phyloP scores from a whole-genome alignment of 768 basidiomycete genomes.

The Tricholoma bakamatsutake region DNA sequence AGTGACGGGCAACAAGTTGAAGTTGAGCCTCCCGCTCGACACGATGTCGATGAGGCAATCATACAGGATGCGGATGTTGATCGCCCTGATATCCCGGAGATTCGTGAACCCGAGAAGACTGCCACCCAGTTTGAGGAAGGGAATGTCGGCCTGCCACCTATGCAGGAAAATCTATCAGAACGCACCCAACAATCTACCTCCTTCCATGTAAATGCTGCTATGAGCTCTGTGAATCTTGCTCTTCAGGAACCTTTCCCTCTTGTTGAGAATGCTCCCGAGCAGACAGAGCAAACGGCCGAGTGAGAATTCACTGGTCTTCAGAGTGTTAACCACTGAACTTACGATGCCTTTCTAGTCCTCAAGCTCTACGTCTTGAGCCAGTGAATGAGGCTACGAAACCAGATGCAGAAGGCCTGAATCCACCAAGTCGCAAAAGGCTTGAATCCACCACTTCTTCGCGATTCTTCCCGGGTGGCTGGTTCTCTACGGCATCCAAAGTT shows the following conservation, averaged over 20 bases:
- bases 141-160: neutral
- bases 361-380: slow-evolving; percentile 12
- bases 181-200: neutral
- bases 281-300: slow-evolving; percentile 6
- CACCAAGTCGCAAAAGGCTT: slow-evolving; percentile 32
- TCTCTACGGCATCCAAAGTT: slow-evolving; percentile 30
- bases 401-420: slow-evolving; percentile 9
- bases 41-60: neutral
- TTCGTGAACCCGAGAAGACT: neutral
- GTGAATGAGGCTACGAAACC: slow-evolving; percentile 7
- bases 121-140: neutral
- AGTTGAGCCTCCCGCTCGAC: slow-evolving; percentile 12
- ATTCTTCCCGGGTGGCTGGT: slow-evolving; percentile 55
- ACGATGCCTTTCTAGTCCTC: slow-evolving; percentile 8
- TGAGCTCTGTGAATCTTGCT: neutral
- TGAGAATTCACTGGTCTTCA: neutral
- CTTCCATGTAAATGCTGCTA: neutral
- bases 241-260: slow-evolving; percentile 13
- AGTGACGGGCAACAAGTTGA: slow-evolving; percentile 10
- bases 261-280: slow-evolving; percentile 4
- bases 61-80: neutral
- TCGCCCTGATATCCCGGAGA: neutral
- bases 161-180: neutral
- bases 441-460: slow-evolving; percentile 52
- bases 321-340: neutral